These are phyloP conservation scores for Nepenthes mirabilis DNA, from an alignment of 148 eudicot species.

Conservation along the genomic window DNA sequence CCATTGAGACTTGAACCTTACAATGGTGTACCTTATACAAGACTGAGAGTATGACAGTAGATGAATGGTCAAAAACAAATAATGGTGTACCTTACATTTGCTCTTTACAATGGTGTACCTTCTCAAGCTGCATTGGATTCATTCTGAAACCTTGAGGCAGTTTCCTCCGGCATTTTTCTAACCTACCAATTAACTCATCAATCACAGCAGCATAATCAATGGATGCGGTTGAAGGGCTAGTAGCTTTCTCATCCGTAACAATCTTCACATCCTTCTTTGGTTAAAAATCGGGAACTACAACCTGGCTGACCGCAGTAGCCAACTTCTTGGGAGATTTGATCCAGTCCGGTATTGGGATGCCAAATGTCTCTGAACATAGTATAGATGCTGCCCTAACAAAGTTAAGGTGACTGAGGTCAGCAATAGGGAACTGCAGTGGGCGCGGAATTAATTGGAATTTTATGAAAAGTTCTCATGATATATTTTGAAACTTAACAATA, in stretches of 20 bases:
- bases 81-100: too few species aligned
- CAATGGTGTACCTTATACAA: too few species aligned
- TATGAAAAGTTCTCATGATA: too few species aligned
- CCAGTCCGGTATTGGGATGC: conserved; percentile 64
- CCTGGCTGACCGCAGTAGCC: conserved; percentile 39
- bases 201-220: conserved; percentile 59
- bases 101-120: conserved; percentile 20
- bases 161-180: conserved; percentile 24
- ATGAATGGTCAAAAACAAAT: too few species aligned
- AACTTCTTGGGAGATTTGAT: conserved; percentile 27
- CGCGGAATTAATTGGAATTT: conserved; percentile 18
- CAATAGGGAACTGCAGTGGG: conserved; percentile 46
- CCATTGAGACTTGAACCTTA: too few species aligned
- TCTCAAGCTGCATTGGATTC: conserved; percentile 67
- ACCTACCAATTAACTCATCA: conserved; percentile 28
- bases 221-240: conserved; percentile 41
- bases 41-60: too few species aligned
- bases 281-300: conserved; percentile 57
- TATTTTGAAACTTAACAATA: too few species aligned
- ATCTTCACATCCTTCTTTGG: conserved; percentile 59
- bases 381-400: conserved; percentile 41
- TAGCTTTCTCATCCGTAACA: conserved; percentile 69
- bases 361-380: conserved; percentile 55
- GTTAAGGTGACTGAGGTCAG: conserved; percentile 38
- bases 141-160: conserved; percentile 41